A percentile compares a stretch with the other conserved stretches of the same genome.
Conservation (phyloP, 768 basidiomycete genomes). For the Hysterangium stoloniferum region DNA sequence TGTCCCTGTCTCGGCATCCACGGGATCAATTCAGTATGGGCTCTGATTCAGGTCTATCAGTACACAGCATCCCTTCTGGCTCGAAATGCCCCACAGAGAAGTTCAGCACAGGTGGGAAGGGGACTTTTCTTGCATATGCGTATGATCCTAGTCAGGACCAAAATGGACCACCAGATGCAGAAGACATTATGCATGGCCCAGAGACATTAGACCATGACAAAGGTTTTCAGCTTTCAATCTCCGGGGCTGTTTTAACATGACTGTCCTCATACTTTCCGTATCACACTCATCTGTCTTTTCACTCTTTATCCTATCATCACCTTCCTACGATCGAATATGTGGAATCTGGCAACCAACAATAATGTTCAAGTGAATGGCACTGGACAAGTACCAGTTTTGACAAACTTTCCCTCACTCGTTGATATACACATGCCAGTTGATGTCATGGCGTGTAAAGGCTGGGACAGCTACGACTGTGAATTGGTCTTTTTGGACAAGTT, state of each 20-base stretch:
- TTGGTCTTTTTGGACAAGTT: conserved; percentile 82
- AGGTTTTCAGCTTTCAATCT: conserved; percentile 23
- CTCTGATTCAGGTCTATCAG: conserved; percentile 46
- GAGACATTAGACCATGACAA: conserved; percentile 27
- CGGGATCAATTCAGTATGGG: conserved; percentile 34
- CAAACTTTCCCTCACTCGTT: conserved; percentile 50
- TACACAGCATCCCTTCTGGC: conserved; percentile 40
- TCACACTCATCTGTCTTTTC: conserved; percentile 62
- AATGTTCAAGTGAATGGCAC: conserved; percentile 61
- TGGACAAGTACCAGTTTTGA: conserved; percentile 55
- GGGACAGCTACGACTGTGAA: conserved; percentile 60
- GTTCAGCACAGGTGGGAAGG: conserved; percentile 15
- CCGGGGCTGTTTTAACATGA: conserved; percentile 61
- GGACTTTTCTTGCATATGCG: conserved; percentile 52
- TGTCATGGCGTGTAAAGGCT: conserved; percentile 59
- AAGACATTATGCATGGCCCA: conserved; percentile 68
- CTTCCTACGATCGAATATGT: conserved; percentile 28
- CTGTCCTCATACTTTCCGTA: conserved; percentile 55
- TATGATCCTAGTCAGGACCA: conserved; percentile 62
- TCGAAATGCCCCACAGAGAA: conserved; percentile 53
- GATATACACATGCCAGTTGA: conserved; percentile 59
- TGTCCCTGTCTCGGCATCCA: conserved; percentile 16
- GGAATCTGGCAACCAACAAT: conserved; percentile 42
- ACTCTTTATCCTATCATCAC: conserved; percentile 73
- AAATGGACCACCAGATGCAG: conserved; percentile 50